Conservation (phyloP, 1,284 basidiomycete genomes). For the Microbotryum saponariae region DNA sequence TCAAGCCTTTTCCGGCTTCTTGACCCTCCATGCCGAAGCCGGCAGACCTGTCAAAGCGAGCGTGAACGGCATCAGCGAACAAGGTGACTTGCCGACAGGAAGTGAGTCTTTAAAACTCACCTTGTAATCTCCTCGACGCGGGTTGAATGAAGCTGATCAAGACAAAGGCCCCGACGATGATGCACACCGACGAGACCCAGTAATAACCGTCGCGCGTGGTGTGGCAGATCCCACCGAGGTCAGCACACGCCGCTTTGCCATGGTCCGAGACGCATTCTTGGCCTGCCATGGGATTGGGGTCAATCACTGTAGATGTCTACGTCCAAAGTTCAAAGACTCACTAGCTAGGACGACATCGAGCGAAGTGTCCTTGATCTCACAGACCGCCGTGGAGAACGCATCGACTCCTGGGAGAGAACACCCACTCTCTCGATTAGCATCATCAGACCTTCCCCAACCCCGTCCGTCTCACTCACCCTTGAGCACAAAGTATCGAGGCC, state of each 20-base stretch:
- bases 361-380: constrained; percentile 55
- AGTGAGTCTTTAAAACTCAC: constrained; percentile 47
- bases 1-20: constrained; percentile 7
- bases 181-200: constrained; percentile 69
- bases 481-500: constrained; percentile 88
- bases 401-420: constrained; percentile 60
- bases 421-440: no score
- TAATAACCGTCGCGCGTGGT: constrained; percentile 90
- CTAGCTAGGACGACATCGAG: constrained; percentile 35
- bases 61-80: neutral
- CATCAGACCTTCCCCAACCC: neutral
- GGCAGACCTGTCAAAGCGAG: constrained; percentile 17
- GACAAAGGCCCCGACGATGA: constrained; percentile 63
- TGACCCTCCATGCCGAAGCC: constrained; percentile 28
- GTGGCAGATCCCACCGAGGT: constrained; percentile 69
- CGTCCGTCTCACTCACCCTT: constrained; percentile 52
- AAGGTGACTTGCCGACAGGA: no score
- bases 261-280: constrained; percentile 81
- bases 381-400: constrained; percentile 71
- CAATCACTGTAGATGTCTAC: neutral
- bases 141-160: constrained; percentile 74
- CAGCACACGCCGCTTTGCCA: constrained; percentile 70
- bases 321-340: constrained; percentile 20
- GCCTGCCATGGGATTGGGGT: constrained; percentile 44
- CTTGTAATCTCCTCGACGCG: constrained; percentile 72